Evolutionary conservation across 495 filamentous ascomycete species (phyloP), one percentile per base, ranked within the genome.

Genomic region (Aspergillus egyptiacus): DNA sequence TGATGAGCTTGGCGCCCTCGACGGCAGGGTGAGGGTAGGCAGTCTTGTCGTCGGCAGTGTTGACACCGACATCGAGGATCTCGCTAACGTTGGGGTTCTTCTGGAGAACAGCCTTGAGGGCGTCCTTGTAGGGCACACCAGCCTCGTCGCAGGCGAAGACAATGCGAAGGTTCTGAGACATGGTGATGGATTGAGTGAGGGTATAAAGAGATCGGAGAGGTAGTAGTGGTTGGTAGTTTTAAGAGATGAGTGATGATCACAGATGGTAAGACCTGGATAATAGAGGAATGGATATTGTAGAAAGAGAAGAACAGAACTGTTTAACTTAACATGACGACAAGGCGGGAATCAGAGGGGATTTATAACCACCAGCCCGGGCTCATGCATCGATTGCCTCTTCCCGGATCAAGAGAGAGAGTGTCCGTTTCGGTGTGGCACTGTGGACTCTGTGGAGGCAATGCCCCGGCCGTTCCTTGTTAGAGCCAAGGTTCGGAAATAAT

Each of bases 1-100:
- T 74, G 51, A 91, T 81, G 17, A 85, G 76, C 59, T 83, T 70
- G 41, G 76, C 82, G 9, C 85, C 86, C 40, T 75, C 76, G 25
- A 86, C 84, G 40, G 87, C 87, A 44, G 86, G 76, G 71, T 88
- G 84, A 2, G 88, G 87, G 63, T 94, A 94, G 32, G 86, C 85
- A 8, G 85, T 91, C 64, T 87, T 88, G 76, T 91, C 86, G 39
- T 72, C 65, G 34, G 74, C 55, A 22, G 75, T 72, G 57, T 79
- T 72, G 50, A 89, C 85, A 31, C 82, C 82, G 40, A 84, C 78
- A 56, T 93, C 87, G 48, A 74, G 71, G 37, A 94, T 75, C 53
- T 76, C 79, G 33, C 69, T 71, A 59, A 94, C 86, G 45, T 79
- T 77, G 2, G 82, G 74, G 69, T 83, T 75, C 31, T 77, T 72